phyloP scores from a whole-genome alignment of 805 yeast genomes.

The Wickerhamomyces kurtzmanii region DNA sequence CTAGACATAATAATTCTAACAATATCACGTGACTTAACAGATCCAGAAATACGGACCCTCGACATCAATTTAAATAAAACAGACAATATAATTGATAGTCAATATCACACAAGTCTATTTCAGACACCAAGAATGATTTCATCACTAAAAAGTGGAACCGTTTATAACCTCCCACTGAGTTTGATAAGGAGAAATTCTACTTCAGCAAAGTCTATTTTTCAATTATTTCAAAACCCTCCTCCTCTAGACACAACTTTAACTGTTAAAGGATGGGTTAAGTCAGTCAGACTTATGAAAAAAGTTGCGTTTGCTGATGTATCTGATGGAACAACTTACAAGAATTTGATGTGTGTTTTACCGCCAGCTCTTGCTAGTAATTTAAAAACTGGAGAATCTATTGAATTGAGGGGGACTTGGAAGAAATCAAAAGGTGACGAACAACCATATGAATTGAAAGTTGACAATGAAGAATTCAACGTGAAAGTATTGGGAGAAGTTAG shows the following conservation, averaged over 20 bases:
- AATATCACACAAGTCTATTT: background rate
- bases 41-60: no score
- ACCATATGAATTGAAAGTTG: conserved; percentile 36
- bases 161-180: background rate
- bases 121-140: background rate
- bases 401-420: conserved; percentile 31
- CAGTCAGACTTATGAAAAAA: conserved; percentile 64
- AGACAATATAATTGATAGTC: background rate
- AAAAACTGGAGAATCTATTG: conserved; percentile 39
- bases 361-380: conserved; percentile 20
- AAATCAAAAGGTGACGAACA: conserved; percentile 43
- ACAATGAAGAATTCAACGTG: conserved; percentile 22
- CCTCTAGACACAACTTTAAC: conserved; percentile 23
- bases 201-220: conserved; percentile 3
- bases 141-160: background rate
- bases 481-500: conserved; percentile 52
- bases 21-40: no score
- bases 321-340: conserved; percentile 61
- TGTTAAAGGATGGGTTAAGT: conserved; percentile 67
- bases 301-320: conserved; percentile 70
- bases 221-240: conserved; percentile 12
- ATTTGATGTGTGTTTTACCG: conserved; percentile 46
- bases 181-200: conserved; percentile 2
- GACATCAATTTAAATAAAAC: no score
- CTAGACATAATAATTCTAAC: no score